phyloP scores from a whole-genome alignment of 768 basidiomycete species.

The Flagelloscypha sp. region DNA sequence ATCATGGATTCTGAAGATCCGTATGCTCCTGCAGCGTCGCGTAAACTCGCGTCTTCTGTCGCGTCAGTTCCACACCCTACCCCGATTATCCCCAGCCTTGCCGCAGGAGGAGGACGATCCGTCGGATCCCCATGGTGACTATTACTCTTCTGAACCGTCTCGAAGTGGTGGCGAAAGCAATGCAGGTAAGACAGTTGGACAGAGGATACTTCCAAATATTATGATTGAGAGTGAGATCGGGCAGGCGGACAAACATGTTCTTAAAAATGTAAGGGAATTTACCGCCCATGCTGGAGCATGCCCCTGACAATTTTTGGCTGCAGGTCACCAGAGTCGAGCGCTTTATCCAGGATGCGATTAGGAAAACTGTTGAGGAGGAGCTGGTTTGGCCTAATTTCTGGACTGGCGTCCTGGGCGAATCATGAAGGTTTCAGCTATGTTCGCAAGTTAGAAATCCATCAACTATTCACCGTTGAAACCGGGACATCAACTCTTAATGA shows the following conservation, averaged over 20 bases:
- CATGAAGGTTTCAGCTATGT: too few species aligned
- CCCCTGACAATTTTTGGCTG: too few species aligned
- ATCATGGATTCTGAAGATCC: slow-evolving; percentile 84
- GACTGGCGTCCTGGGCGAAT: slow-evolving; percentile 57
- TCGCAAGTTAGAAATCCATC: too few species aligned
- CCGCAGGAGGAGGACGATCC: slow-evolving; percentile 41
- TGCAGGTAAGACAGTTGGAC: slow-evolving; percentile 77
- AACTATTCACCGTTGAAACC: too few species aligned
- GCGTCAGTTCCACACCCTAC: neutral
- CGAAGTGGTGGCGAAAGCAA: slow-evolving; percentile 56
- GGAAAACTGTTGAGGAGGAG: slow-evolving; percentile 93
- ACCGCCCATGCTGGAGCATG: too few species aligned
- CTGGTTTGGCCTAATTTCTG: slow-evolving; percentile 96
- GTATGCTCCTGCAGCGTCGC: slow-evolving; percentile 58
- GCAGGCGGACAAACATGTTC: slow-evolving; percentile 88
- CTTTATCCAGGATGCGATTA: slow-evolving; percentile 91
- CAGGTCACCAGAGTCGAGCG: slow-evolving; percentile 90
- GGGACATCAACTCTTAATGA: too few species aligned
- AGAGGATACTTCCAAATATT: slow-evolving; percentile 76
- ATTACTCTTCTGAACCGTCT: slow-evolving; percentile 23
- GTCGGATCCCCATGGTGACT: slow-evolving; percentile 57
- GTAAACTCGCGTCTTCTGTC: slow-evolving; percentile 34
- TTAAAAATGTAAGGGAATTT: too few species aligned
- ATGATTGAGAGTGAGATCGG: slow-evolving; percentile 97
- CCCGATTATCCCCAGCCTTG: slow-evolving; percentile 21